A percentile compares a stretch with the other conserved stretches of the same genome.
These are phyloP conservation scores for Penicillium parvum DNA, from an alignment of 495 filamentous ascomycete species.

Conservation along the genomic window DNA sequence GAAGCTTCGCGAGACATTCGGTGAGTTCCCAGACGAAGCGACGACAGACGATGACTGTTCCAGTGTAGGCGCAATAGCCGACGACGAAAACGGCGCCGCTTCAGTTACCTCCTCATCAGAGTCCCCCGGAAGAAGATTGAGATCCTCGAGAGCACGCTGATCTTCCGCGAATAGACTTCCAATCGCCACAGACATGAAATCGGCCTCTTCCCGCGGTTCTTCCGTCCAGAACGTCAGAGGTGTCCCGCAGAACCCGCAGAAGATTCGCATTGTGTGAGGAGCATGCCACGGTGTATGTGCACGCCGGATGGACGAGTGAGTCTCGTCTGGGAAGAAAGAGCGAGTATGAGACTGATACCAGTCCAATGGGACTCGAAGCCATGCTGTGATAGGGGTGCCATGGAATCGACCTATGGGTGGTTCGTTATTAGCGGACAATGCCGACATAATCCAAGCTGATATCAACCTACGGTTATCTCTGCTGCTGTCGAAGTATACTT, in stretches of 20 bases:
- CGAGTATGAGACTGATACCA: slow-evolving; percentile 70
- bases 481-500: slow-evolving; percentile 66
- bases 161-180: slow-evolving; percentile 64
- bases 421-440: slow-evolving; percentile 9
- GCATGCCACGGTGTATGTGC: slow-evolving; percentile 60
- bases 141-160: slow-evolving; percentile 61
- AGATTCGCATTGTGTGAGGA: slow-evolving; percentile 61
- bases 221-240: slow-evolving; percentile 78
- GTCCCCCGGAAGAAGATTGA: slow-evolving; percentile 57
- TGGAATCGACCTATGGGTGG: slow-evolving; percentile 57
- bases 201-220: slow-evolving; percentile 58
- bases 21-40: slow-evolving; percentile 13
- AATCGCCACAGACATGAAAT: slow-evolving; percentile 71
- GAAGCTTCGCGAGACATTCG: slow-evolving; percentile 21
- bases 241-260: slow-evolving; percentile 89
- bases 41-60: slow-evolving; percentile 16
- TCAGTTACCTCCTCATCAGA: slow-evolving; percentile 30
- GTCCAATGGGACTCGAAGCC: slow-evolving; percentile 72
- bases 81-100: slow-evolving; percentile 10
- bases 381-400: slow-evolving; percentile 66
- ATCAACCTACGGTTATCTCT: slow-evolving; percentile 57
- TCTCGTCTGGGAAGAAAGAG: slow-evolving; percentile 75
- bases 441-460: too few species aligned
- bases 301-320: slow-evolving; percentile 63
- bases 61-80: slow-evolving; percentile 4